A percentile compares a stretch with the other conserved stretches of the same genome.
phyloP scores from a whole-genome alignment of 2,329 filamentous ascomycete species.

The Pestalotiopsis sp. region DNA sequence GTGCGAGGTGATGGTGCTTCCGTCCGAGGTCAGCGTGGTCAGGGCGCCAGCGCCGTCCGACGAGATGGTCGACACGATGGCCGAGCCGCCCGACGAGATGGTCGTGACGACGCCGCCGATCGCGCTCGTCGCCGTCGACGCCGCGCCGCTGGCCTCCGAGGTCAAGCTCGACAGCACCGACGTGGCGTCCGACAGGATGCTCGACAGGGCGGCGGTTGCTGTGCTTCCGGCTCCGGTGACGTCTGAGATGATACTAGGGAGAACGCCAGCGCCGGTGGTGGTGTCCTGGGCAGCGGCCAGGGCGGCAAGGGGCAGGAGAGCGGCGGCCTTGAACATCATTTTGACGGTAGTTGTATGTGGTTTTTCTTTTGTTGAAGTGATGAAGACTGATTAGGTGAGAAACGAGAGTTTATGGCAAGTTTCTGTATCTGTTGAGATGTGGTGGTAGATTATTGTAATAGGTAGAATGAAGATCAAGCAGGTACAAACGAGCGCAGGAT shows the following conservation, averaged over 20 bases:
- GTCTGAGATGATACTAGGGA: not conserved
- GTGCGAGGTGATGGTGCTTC: not conserved
- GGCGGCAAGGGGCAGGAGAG: not conserved
- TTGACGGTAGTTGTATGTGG: not conserved
- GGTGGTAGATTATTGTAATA: not conserved
- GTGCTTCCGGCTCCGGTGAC: not conserved
- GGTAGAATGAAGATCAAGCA: not conserved
- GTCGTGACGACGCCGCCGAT: not conserved
- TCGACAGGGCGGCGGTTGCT: not conserved
- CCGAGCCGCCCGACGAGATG: not conserved
- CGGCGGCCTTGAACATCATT: not conserved
- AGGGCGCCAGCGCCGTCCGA: not conserved
- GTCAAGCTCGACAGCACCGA: not conserved
- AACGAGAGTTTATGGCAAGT: not conserved
- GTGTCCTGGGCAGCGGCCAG: slow-evolving; percentile 1
- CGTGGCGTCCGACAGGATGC: not conserved
- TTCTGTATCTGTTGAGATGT: not conserved
- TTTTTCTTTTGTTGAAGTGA: not conserved
- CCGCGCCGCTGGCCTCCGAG: not conserved
- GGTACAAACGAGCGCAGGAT: not conserved
- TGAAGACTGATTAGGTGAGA: not conserved
- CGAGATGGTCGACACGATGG: slow-evolving; percentile 1
- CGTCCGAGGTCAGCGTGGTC: slow-evolving; percentile 3
- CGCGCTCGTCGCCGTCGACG: not conserved
- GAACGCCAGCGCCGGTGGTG: not conserved